Evolutionary conservation across 2,329 filamentous ascomycete genomes (phyloP).

Genomic region (Penicillium decumbens): DNA sequence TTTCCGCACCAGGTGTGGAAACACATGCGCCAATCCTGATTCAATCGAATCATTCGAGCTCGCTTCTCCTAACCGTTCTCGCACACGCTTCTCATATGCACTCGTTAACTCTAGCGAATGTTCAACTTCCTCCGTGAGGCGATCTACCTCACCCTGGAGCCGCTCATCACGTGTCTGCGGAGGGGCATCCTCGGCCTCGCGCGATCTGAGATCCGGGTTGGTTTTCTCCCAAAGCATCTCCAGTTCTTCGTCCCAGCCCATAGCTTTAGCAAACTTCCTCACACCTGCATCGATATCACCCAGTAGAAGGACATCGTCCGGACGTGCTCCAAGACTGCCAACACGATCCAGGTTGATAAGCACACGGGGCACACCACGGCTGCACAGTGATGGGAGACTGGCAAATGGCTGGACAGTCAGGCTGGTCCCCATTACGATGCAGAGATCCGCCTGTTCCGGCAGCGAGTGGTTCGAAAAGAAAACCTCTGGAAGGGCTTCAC

Average conservation of each 20-base stretch:
- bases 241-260: slow-evolving; percentile 83
- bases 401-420: slow-evolving; percentile 86
- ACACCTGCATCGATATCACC: slow-evolving; percentile 82
- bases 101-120: slow-evolving; percentile 49
- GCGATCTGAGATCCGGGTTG: slow-evolving; percentile 57
- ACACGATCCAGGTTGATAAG: slow-evolving; percentile 85
- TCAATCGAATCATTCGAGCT: slow-evolving; percentile 3
- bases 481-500: slow-evolving; percentile 62
- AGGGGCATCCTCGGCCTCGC: slow-evolving; percentile 38
- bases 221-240: slow-evolving; percentile 68
- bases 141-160: slow-evolving; percentile 55
- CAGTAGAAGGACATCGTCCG: slow-evolving; percentile 80
- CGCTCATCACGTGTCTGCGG: slow-evolving; percentile 51
- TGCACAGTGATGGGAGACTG: slow-evolving; percentile 63
- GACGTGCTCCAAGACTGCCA: slow-evolving; percentile 67
- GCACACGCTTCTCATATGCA: slow-evolving; percentile 42
- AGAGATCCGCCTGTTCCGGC: slow-evolving; percentile 64
- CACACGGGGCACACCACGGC: slow-evolving; percentile 64
- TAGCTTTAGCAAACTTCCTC: slow-evolving; percentile 67
- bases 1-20: slow-evolving; percentile 32
- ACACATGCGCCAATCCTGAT: slow-evolving; percentile 33
- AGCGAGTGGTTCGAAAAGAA: slow-evolving; percentile 60
- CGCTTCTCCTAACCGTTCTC: slow-evolving; percentile 25
- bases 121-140: slow-evolving; percentile 56
- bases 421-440: slow-evolving; percentile 85